Conservation (phyloP, 257 asterid genomes). For the Jacaranda mimosifolia region DNA sequence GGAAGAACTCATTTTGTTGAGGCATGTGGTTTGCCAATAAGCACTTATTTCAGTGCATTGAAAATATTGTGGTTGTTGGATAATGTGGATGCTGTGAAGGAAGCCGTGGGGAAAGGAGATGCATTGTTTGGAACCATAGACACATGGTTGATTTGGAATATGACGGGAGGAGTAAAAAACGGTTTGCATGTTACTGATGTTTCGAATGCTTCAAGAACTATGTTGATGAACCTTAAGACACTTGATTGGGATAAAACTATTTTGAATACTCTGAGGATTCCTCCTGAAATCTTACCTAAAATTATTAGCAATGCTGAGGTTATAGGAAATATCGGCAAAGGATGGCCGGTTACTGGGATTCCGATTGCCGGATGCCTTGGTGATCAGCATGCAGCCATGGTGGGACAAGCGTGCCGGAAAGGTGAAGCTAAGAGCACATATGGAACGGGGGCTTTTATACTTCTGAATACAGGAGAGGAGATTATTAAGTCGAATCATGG, state of each 20-base stretch:
- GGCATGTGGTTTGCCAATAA: constrained; percentile 84
- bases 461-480: constrained; percentile 81
- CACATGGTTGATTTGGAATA: constrained; percentile 94
- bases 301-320: constrained; percentile 81
- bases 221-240: constrained; percentile 88
- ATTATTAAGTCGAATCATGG: constrained; percentile 72
- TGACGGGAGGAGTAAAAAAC: constrained; percentile 76
- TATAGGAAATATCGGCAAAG: constrained; percentile 70
- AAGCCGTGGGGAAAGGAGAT: constrained; percentile 74
- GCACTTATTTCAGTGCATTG: constrained; percentile 93
- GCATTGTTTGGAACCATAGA: constrained; percentile 93
- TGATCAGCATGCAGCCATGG: constrained; percentile 97
- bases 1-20: constrained; percentile 90
- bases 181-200: constrained; percentile 89
- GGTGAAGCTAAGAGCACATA: constrained; percentile 98
- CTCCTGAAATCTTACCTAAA: constrained; percentile 66
- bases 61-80: constrained; percentile 86
- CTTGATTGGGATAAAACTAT: constrained; percentile 83
- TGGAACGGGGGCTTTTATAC: constrained; percentile 94
- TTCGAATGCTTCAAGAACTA: constrained; percentile 93
- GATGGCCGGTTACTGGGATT: constrained; percentile 82
- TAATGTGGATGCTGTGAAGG: constrained; percentile 70
- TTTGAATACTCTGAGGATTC: constrained; percentile 53
- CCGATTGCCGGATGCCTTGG: constrained; percentile 95
- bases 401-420: constrained; percentile 86